Percentiles rank a stretch among this genome's conserved stretches.
Conservation (phyloP, 129 eudicot species). For the Sambucus nigra region DNA sequence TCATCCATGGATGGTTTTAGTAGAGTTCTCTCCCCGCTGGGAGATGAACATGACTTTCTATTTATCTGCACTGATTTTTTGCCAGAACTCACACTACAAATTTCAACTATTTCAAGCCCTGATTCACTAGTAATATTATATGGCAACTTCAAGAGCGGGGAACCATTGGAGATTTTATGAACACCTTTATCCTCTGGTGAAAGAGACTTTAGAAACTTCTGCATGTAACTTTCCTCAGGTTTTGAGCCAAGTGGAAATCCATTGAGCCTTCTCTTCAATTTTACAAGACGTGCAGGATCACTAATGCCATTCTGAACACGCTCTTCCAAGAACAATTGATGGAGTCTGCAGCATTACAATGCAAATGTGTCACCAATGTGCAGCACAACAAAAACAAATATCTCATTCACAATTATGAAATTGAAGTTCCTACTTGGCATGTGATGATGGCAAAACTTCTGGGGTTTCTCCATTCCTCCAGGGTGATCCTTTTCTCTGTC, state of each 20-base stretch:
- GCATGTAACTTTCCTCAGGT: slow-evolving; percentile 55
- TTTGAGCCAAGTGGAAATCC: slow-evolving; percentile 45
- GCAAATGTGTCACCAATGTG: slow-evolving; percentile 9
- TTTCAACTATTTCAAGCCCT: slow-evolving; percentile 27
- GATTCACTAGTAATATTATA: slow-evolving; percentile 23
- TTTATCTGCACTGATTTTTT: slow-evolving; percentile 22
- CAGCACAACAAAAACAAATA: slow-evolving; percentile 2
- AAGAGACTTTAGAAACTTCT: slow-evolving; percentile 42
- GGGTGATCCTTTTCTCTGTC: slow-evolving; percentile 65
- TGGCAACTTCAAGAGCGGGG: slow-evolving; percentile 27
- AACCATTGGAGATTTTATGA: slow-evolving; percentile 29
- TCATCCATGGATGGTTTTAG: slow-evolving; percentile 21
- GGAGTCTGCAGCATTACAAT: slow-evolving; percentile 48
- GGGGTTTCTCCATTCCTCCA: slow-evolving; percentile 64
- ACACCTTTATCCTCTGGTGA: slow-evolving; percentile 57
- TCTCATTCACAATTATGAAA: slow-evolving; percentile 4
- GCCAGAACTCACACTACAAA: slow-evolving; percentile 26
- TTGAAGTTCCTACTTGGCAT: slow-evolving; percentile 66
- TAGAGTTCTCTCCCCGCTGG: slow-evolving; percentile 21
- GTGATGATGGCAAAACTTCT: slow-evolving; percentile 53
- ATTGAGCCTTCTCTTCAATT: slow-evolving; percentile 63
- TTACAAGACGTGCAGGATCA: slow-evolving; percentile 64
- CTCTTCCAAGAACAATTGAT: slow-evolving; percentile 86
- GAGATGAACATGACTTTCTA: slow-evolving; percentile 37
- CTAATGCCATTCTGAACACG: slow-evolving; percentile 49